These are phyloP conservation scores for Rhodotorula mucilaginosa DNA, from an alignment of 1,284 basidiomycete species.

Conservation along the genomic window DNA sequence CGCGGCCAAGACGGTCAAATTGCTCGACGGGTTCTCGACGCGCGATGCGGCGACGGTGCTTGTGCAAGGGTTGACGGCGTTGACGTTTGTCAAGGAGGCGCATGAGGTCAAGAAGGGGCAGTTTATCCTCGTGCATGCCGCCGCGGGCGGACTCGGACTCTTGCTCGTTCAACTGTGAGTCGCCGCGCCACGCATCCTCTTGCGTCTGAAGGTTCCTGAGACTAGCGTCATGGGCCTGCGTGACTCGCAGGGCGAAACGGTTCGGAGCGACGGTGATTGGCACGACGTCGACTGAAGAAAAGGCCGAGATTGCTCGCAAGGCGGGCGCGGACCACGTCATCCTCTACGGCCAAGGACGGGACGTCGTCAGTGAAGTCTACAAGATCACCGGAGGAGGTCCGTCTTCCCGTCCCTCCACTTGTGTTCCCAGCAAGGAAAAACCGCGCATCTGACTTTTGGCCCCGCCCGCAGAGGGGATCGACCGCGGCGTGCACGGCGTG, in stretches of 20 bases:
- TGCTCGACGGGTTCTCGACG: slow-evolving; percentile 57
- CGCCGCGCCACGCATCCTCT: no score
- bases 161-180: slow-evolving; percentile 54
- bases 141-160: slow-evolving; percentile 71
- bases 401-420: no score
- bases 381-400: slow-evolving; percentile 58
- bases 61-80: slow-evolving; percentile 76
- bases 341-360: slow-evolving; percentile 61
- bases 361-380: slow-evolving; percentile 59
- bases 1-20: slow-evolving; percentile 59
- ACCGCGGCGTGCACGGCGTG: slow-evolving; percentile 59
- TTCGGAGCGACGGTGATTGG: slow-evolving; percentile 86
- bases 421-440: no score
- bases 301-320: slow-evolving; percentile 75
- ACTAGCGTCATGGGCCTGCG: no score
- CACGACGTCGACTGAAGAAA: slow-evolving; percentile 82
- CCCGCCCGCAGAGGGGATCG: slow-evolving; percentile 58
- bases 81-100: slow-evolving; percentile 76
- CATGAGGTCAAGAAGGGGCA: slow-evolving; percentile 69
- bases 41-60: slow-evolving; percentile 65
- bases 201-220: neutral
- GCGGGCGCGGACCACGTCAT: slow-evolving; percentile 86
- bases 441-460: neutral
- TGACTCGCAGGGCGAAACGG: slow-evolving; percentile 35
- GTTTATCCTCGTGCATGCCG: slow-evolving; percentile 68